Base-by-base conservation (phyloP, 78 protist genomes). In the Chrysochromulina tobinii region DNA sequence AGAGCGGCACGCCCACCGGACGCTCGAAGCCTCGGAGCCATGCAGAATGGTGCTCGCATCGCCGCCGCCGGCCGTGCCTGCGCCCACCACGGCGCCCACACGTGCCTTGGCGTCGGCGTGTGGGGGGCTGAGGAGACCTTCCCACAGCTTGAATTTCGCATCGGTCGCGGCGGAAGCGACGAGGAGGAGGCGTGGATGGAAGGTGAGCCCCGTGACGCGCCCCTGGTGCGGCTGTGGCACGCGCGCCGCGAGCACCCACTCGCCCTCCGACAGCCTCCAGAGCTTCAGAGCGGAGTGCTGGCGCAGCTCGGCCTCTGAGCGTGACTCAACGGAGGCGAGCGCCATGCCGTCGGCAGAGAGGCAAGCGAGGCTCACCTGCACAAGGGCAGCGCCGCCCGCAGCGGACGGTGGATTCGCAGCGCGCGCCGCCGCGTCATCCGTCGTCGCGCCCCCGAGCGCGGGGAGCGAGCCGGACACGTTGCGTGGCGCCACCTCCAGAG, bases 391-490 rank as follows among this genome's bases (percentile, higher is more conserved):
- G 83, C 83, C 83, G 83, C 83, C 83, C 27, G 83, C 83, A 14
- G 83, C 83, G 58, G 83, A n/a, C 83, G 27, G 83, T 75, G 58
- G 7, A 14, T 4, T 4, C 83, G 8, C 58, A 50, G 50, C 57
- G 83, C 38, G 58, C 58, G 57, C 17, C 48, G 81, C 38, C 83
- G 83, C 58, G n/a, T 6, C 6, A 14, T 75, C 83, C 51, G 15
- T 23, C 14, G 38, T 1, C 12, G 57, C 1, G 58, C 23, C 64
- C 23, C 57, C 83, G 27, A 75, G 27, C 57, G 83, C 83, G 27
- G 83, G 83, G 25, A 75, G 57, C 83, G 83, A 75, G 57, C 83
- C 83, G 23, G 83, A 75, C 83, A 75, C 38, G 83, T 75, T 75
- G 17, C 38, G 14, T 4, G 83, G 83, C 51, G 83, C 83, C 58